Conservation (phyloP, 768 basidiomycete genomes). For the Boletus barrowsii region DNA sequence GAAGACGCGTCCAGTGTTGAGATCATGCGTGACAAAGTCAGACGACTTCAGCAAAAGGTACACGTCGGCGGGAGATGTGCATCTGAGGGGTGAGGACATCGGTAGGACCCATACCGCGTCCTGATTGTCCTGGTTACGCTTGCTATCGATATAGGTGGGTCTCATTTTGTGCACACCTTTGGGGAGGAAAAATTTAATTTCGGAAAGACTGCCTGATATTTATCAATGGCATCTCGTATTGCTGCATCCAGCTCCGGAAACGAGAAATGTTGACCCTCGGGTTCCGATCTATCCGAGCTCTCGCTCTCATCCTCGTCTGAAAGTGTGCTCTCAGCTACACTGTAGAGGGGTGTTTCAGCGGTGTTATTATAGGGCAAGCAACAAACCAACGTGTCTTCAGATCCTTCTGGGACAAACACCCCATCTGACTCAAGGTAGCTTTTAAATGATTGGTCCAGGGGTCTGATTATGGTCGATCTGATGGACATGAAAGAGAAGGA, state of each 20-base stretch:
- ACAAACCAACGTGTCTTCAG: constrained; percentile 65
- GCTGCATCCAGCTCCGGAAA: constrained; percentile 80
- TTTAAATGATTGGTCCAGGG: constrained; percentile 59
- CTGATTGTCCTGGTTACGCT: constrained; percentile 37
- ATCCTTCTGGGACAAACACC: constrained; percentile 79
- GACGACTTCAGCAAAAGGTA: constrained; percentile 92
- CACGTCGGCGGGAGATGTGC: constrained; percentile 84
- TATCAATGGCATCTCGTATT: constrained; percentile 61
- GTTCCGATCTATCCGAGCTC: constrained; percentile 34
- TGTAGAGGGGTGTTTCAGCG: constrained; percentile 23
- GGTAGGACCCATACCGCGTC: constrained; percentile 93
- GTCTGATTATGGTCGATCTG: constrained; percentile 71
- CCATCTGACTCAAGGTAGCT: constrained; percentile 80
- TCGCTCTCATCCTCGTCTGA: constrained; percentile 54
- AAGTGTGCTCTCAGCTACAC: constrained; percentile 51
- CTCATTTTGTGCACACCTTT: constrained; percentile 47
- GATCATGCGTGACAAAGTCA: constrained; percentile 82
- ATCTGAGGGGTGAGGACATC: constrained; percentile 78
- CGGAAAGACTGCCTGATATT: constrained; percentile 86
- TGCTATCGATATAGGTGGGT: neutral
- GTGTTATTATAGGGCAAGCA: neutral
- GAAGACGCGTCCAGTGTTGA: constrained; percentile 60
- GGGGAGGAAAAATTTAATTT: constrained; percentile 98
- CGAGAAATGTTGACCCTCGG: constrained; percentile 44
- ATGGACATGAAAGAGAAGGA: constrained; percentile 59